A percentile compares a stretch with the other conserved stretches of the same genome.
phyloP scores from a whole-genome alignment of 2,329 filamentous ascomycete species.

The Teratosphaeria nubilosa region DNA sequence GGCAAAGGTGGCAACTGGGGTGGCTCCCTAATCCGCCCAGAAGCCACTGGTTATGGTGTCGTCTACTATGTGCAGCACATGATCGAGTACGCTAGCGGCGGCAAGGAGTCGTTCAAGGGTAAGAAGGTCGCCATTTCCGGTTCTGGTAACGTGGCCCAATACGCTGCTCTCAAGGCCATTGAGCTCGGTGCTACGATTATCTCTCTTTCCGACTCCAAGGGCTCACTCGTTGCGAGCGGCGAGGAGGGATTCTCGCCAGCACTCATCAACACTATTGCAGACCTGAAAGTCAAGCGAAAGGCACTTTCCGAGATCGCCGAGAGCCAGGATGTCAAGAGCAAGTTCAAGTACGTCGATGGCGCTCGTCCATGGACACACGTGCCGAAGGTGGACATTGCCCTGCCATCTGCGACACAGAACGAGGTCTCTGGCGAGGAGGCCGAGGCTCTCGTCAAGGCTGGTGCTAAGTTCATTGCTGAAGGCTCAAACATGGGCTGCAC shows the following conservation, averaged over 20 bases:
- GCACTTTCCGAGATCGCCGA: slow-evolving; percentile 63
- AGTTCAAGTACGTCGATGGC: slow-evolving; percentile 79
- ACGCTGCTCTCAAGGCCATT: slow-evolving; percentile 89
- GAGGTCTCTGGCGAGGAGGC: slow-evolving; percentile 91
- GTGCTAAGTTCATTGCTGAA: slow-evolving; percentile 81
- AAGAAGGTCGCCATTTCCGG: slow-evolving; percentile 95
- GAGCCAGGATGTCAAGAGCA: slow-evolving; percentile 44
- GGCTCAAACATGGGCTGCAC: slow-evolving; percentile 99
- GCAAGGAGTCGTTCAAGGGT: slow-evolving; percentile 73
- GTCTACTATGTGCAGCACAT: slow-evolving; percentile 93
- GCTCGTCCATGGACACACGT: slow-evolving; percentile 87
- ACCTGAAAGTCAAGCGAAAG: slow-evolving; percentile 79
- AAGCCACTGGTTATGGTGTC: slow-evolving; percentile 93
- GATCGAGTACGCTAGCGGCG: slow-evolving; percentile 72
- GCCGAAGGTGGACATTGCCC: slow-evolving; percentile 78
- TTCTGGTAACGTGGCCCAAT: slow-evolving; percentile 96
- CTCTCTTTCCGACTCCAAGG: slow-evolving; percentile 88
- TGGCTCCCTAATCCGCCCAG: slow-evolving; percentile 84
- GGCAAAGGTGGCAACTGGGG: slow-evolving; percentile 93
- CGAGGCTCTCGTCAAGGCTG: slow-evolving; percentile 63
- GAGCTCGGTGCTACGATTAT: slow-evolving; percentile 89
- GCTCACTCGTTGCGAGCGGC: slow-evolving; percentile 64
- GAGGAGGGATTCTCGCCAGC: slow-evolving; percentile 66
- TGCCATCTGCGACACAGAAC: slow-evolving; percentile 94
- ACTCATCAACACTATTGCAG: slow-evolving; percentile 68